Evolutionary conservation across 768 basidiomycete genomes (phyloP).

Genomic region (Serendipita vermifera): DNA sequence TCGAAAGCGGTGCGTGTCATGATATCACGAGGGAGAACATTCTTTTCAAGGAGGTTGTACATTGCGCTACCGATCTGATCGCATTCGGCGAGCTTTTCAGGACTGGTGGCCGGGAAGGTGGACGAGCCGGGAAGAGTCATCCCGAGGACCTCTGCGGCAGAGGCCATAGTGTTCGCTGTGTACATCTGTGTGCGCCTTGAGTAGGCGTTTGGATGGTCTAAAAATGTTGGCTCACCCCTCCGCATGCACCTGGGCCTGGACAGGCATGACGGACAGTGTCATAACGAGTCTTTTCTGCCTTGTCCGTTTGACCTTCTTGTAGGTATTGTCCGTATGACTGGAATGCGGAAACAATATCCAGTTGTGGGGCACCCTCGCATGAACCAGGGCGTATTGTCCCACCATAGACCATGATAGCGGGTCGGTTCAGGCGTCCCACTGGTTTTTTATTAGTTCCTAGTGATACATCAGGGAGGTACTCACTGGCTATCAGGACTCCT

Average conservation of each 20-base stretch:
- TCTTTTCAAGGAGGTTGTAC: conserved; percentile 75
- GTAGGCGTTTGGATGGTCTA: conserved; percentile 9
- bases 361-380: conserved; percentile 72
- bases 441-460: conserved; percentile 10
- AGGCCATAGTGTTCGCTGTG: conserved; percentile 97
- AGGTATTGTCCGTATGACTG: conserved; percentile 94
- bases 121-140: conserved; percentile 97
- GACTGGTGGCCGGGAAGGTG: conserved; percentile 85
- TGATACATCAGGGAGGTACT: conserved; percentile 24
- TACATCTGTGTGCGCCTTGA: conserved; percentile 56
- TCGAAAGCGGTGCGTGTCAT: conserved; percentile 96
- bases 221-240: conserved; percentile 53
- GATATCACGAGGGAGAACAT: conserved; percentile 87
- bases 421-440: conserved; percentile 93
- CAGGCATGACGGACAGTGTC: conserved; percentile 86
- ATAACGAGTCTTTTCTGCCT: conserved; percentile 73
- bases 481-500: conserved; percentile 94
- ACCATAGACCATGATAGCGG: conserved; percentile 95
- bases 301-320: conserved; percentile 70
- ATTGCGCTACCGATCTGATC: conserved; percentile 68
- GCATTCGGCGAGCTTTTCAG: conserved; percentile 80
- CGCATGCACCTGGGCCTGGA: conserved; percentile 96
- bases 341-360: conserved; percentile 96
- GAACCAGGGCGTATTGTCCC: conserved; percentile 89
- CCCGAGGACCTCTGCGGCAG: conserved; percentile 85